phyloP scores from a whole-genome alignment of 2,329 filamentous ascomycete genomes.

The Alternaria longipes region DNA sequence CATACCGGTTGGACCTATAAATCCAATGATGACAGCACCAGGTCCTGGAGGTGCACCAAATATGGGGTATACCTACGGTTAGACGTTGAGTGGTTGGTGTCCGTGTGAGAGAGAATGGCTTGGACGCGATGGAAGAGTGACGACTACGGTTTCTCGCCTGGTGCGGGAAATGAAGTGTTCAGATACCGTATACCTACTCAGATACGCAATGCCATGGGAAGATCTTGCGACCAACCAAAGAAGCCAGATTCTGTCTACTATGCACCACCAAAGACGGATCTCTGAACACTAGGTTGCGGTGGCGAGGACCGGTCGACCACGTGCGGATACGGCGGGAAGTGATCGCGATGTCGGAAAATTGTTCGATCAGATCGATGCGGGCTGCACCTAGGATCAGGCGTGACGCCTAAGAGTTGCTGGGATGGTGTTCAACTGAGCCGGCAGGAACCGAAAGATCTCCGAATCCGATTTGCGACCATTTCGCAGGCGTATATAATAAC shows the following conservation, averaged over 20 bases:
- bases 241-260: neutral
- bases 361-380: neutral
- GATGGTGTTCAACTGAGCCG: neutral
- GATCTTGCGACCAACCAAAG: neutral
- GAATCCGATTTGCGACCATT: neutral
- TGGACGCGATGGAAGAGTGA: neutral
- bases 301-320: neutral
- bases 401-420: neutral
- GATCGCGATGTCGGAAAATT: neutral
- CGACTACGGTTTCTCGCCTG: neutral
- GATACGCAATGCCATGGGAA: neutral
- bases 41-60: constrained; percentile 25
- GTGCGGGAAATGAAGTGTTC: constrained; percentile 2
- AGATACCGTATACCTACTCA: constrained; percentile 5
- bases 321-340: neutral
- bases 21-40: constrained; percentile 29
- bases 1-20: constrained; percentile 30
- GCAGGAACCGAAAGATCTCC: neutral
- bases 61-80: constrained; percentile 41
- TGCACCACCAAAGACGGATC: neutral
- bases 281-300: neutral
- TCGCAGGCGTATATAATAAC: neutral
- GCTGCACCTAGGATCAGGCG: neutral
- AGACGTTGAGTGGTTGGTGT: constrained; percentile 4
- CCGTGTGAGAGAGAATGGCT: neutral